Base-by-base conservation (phyloP, 1,139 yeast species). In the Hanseniaspora sp. region DNA sequence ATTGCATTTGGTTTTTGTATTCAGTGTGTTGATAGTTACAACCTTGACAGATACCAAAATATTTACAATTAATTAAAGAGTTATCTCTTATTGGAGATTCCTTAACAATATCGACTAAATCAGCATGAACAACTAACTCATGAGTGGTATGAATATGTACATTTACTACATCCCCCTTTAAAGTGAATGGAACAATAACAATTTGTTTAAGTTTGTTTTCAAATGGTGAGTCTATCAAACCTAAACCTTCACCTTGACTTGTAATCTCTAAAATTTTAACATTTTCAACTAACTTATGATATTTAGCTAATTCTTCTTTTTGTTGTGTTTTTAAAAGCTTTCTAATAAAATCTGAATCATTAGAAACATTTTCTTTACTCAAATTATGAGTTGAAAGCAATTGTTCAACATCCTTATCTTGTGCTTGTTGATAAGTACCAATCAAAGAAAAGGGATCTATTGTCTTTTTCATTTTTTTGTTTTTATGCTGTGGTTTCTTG, bases 11-110 rank as follows among this genome's bases (percentile, higher is more conserved):
- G 51, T 80, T 76, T 0, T 74, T 74, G 66, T 92, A 92, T 1
- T 77, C 74, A 31, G 88, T 72, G 69, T 81, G 81, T 67, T 92
- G 98, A 67, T 82, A 87, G 68, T 92, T 98, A 67, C 97, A 90
- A 6, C 98, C 98, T 0, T 85, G 80, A 63, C 97, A 90, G 56
- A 75, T 75, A 17, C 87, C 82, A 69, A 90, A 92, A 64, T 88
- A 85, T 35, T 54, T 46, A 71, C 97, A 94, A 45, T 67, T 69
- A 53, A 85, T 75, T 42, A 78, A 62, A 1, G 67, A 64, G 59
- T 86, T 79, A 58, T 86, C 71, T 59, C 88, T 72, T 47, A 71
- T 63, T 0, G 67, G 60, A 0, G 90, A 74, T 3, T 74, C 64
- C 5, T 63, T 60, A 1, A 67, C 60, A 7, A 92, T 79, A 44